These are phyloP conservation scores for Nothophaeocryptopus gaeumannii DNA, from an alignment of 2,329 filamentous ascomycete species.

Conservation along the genomic window DNA sequence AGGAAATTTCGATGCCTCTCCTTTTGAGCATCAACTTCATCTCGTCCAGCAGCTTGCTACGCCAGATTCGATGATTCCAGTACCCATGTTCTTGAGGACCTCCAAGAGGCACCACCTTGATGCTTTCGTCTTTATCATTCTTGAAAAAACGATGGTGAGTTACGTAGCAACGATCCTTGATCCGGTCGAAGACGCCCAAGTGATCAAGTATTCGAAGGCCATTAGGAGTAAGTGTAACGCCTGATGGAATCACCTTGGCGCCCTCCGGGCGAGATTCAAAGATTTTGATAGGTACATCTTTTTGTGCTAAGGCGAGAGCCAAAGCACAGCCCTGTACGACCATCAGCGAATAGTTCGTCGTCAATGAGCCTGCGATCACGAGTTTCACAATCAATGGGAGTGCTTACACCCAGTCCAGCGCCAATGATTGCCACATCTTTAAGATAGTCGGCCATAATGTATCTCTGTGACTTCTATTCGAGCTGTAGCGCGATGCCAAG, in stretches of 20 bases:
- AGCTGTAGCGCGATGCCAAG: too few species aligned
- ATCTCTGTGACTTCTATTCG: too few species aligned
- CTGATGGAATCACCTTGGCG: conserved; percentile 17
- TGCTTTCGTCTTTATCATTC: conserved; percentile 31
- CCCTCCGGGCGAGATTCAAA: conserved; percentile 22
- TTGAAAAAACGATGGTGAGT: conserved; percentile 53
- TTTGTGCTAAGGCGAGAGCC: conserved; percentile 21
- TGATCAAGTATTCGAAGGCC: conserved; percentile 54
- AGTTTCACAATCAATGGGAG: too few species aligned
- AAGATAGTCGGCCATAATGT: conserved; percentile 15
- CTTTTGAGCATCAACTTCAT: conserved; percentile 44
- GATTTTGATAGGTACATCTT: conserved; percentile 21
- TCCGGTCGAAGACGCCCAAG: conserved; percentile 48
- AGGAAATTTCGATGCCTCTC: conserved; percentile 44
- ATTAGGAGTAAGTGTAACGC: conserved; percentile 59
- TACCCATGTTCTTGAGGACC: conserved; percentile 51
- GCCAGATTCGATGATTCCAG: conserved; percentile 45
- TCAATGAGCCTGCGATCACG: too few species aligned
- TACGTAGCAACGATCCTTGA: conserved; percentile 49
- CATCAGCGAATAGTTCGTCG: too few species aligned
- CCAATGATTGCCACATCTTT: conserved; percentile 20
- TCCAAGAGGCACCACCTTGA: conserved; percentile 21
- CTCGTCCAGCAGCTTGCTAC: conserved; percentile 51
- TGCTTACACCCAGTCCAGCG: conserved; percentile 21
- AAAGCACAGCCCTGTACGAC: conserved; percentile 24